These are phyloP conservation scores for Dionaea muscipula DNA, from an alignment of 179 eudicot species.

Conservation along the genomic window DNA sequence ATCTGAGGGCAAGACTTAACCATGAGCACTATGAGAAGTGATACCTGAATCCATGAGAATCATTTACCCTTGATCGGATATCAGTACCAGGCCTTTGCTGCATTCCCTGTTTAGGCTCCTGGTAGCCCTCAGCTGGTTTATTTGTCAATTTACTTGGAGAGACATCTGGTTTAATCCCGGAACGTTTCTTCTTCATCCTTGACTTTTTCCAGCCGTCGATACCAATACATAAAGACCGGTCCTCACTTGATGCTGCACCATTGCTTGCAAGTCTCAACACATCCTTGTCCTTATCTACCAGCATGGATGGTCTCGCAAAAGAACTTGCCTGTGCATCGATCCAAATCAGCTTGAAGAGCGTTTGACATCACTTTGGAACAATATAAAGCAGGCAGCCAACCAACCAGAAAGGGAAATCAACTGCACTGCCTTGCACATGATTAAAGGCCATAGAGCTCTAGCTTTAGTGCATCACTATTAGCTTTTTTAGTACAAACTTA, in stretches of 20 bases:
- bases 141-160: slow-evolving; percentile 24
- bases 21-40: slow-evolving; percentile 5
- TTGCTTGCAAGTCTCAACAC: slow-evolving; percentile 27
- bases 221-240: slow-evolving; percentile 26
- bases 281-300: slow-evolving; percentile 41
- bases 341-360: slow-evolving; percentile 12
- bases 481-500: neutral
- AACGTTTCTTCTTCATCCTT: slow-evolving; percentile 58
- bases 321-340: slow-evolving; percentile 30
- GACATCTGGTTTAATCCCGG: slow-evolving; percentile 49
- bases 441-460: neutral
- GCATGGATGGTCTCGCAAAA: slow-evolving; percentile 37
- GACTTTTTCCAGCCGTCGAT: slow-evolving; percentile 57
- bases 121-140: slow-evolving; percentile 33
- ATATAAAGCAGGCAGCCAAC: neutral
- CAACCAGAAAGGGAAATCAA: neutral
- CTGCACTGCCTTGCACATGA: neutral
- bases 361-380: neutral
- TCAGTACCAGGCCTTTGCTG: slow-evolving; percentile 38
- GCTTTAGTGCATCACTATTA: neutral
- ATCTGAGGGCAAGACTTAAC: neutral
- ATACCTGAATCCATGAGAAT: slow-evolving; percentile 46
- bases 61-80: slow-evolving; percentile 29
- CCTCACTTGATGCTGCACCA: slow-evolving; percentile 30
- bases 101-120: slow-evolving; percentile 46